Base-by-base conservation (phyloP, 2,329 filamentous ascomycete species). In the Colletotrichum spinosum region DNA sequence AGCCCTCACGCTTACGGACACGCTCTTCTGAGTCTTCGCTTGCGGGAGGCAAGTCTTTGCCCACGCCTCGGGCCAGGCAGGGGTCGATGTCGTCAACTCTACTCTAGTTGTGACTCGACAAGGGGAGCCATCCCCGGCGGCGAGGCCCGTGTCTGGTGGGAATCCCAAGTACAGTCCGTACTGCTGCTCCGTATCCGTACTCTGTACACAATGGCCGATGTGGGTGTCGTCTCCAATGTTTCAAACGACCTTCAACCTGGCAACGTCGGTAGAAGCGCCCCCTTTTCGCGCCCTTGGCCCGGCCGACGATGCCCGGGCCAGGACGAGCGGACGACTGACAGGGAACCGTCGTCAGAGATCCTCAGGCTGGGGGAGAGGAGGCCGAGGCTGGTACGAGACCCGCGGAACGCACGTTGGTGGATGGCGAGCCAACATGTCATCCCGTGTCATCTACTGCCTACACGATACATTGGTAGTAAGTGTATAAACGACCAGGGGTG, bases 61-160 rank as follows among this genome's bases (percentile, higher is more conserved):
- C 48, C 49, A 49, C 17, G 48, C 52, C 33, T 35, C 6, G 35
- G 41, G 33, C 48, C 51, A 44, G 10, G 13, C 58, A 63, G 48
- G 63, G 60, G 52, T 54, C 13, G 49, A 63, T 63, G 52, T 66
- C 58, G 58, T 63, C 58, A 54, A 56, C 53, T n/a, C 4, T 25
- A 63, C 58, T 63, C 37, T 63, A 55, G 48, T 45, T 44, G 41
- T 44, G 58, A 62, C 63, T 53, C 42, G 51, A 53, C 42, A 37
- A 35, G 52, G 42, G 53, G 41, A 17, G 13, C n/a, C 42, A 51
- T 42, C 46, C 46, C 46, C 39, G 62, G 51, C 51, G 39, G 35
- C 51, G 51, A 56, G 34, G 46, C 8, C 51, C 35, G 41, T 42
- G 41, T 46, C 42, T 35, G 58, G 52, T 44, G 33, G 49, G 48